Percentiles rank a stretch among this genome's conserved stretches.
These are phyloP conservation scores for Citrullus mucosospermus DNA, from an alignment of 306 rosid species.

Conservation along the genomic window DNA sequence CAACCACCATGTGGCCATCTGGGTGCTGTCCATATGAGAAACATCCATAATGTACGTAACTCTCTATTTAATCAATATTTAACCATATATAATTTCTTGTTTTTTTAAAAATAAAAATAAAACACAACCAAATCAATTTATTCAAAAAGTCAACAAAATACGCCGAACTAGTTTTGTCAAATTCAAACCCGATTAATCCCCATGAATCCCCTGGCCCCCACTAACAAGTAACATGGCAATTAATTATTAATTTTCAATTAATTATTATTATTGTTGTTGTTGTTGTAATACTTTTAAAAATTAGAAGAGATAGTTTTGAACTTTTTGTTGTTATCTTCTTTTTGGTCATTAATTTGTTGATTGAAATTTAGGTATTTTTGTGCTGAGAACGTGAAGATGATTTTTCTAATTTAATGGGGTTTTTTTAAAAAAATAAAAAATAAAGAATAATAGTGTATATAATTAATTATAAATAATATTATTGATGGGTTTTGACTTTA, in stretches of 20 bases:
- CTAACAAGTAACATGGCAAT: too few species aligned
- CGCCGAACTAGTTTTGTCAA: background rate
- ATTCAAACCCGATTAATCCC: background rate
- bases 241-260: too few species aligned
- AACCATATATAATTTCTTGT: background rate
- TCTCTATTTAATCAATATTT: background rate
- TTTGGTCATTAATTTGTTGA: too few species aligned
- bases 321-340: too few species aligned
- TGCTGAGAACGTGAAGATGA: background rate
- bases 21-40: background rate
- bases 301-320: too few species aligned
- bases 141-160: background rate
- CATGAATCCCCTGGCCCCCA: too few species aligned
- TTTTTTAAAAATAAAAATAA: background rate
- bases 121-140: too few species aligned
- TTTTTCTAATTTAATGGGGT: background rate
- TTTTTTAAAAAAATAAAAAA: background rate
- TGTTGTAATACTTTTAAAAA: too few species aligned
- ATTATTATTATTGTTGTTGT: too few species aligned
- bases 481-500: background rate
- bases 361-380: too few species aligned
- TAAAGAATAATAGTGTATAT: background rate
- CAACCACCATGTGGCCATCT: background rate
- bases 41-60: background rate
- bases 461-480: background rate